Evolutionary conservation across 345 rosid genomes (phyloP), one percentile per base, ranked within the genome.

Genomic region (Lumnitzera littorea): DNA sequence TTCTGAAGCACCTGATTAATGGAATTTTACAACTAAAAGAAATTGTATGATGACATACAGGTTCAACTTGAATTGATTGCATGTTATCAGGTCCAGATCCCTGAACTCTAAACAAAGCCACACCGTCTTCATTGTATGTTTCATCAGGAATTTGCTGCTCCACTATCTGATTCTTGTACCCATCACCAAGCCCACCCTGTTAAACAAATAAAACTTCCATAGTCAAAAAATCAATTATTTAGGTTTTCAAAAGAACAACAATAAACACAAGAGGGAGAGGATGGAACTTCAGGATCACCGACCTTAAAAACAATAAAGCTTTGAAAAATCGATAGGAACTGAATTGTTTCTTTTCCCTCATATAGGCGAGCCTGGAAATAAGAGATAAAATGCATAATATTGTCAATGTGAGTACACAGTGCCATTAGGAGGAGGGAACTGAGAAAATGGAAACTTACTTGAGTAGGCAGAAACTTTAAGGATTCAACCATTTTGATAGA

Each of bases 311-410:
- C 77, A 61, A 95, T 81, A 62, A 85, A 86, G 82, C 91, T 86
- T 77, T 95, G 99, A 67, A 95, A 79, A 73, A 95, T 88, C 31
- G 83, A 71, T 62, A 83, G 84, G 87, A 95, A 88, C 68, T 86
- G 99, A 72, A 88, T 58, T 5, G 99, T 86, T 75, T 95, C 99
- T 52, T 78, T 78, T 73, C 96, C 98, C 82, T 95, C 99, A 70
- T 80, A 83, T 72, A 89, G 66, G 67, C 94, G 86, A 62, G 91
- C 94, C 99, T 95, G 71, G 51, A 50, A 68, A 78, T 63, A 20
- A 53, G 11, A 54, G 17, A 61, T 60, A 58, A 52, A 46, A 23
- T 59, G 66, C 17, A 36, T 48, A 62, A 62, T 53, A 80, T 68
- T 63, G 60, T 56, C 27, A 55, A 43, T 70, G 36, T 52, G 14